Evolutionary conservation across 2,329 filamentous ascomycete genomes (phyloP).

Genomic region (Leptographium radiaticola): DNA sequence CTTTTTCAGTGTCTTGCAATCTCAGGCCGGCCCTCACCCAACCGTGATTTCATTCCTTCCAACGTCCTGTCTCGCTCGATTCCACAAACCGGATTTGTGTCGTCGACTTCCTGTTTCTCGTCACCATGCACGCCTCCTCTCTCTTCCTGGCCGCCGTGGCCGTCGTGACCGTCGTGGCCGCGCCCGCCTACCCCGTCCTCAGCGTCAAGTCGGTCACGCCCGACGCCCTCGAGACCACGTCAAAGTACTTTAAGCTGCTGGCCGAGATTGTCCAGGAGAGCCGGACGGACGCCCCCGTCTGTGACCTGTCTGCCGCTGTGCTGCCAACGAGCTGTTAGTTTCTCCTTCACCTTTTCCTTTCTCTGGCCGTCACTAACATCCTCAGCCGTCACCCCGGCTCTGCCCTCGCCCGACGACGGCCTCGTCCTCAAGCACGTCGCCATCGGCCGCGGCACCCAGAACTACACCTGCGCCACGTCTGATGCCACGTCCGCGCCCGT

Average conservation of each 20-base stretch:
- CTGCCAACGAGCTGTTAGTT: slow-evolving; percentile 31
- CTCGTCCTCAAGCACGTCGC: slow-evolving; percentile 63
- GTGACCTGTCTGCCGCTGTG: slow-evolving; percentile 39
- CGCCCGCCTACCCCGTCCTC: slow-evolving; percentile 32
- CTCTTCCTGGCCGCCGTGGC: slow-evolving; percentile 31
- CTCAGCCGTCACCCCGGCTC: slow-evolving; percentile 8
- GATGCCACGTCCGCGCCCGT: slow-evolving; percentile 49
- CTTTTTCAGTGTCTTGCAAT: background rate
- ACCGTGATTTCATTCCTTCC: background rate
- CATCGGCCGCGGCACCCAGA: slow-evolving; percentile 79
- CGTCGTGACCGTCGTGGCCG: slow-evolving; percentile 29
- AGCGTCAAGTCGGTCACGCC: slow-evolving; percentile 26
- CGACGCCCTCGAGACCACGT: slow-evolving; percentile 32
- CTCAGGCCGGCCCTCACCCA: background rate
- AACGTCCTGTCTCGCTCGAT: background rate
- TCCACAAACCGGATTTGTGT: background rate
- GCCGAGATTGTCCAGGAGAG: slow-evolving; percentile 39
- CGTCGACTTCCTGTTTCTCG: slow-evolving; percentile 1
- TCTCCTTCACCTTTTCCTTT: slow-evolving; percentile 29
- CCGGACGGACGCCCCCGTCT: slow-evolving; percentile 30
- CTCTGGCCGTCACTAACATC: background rate
- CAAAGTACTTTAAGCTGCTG: slow-evolving; percentile 48
- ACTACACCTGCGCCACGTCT: slow-evolving; percentile 69
- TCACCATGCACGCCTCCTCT: slow-evolving; percentile 36
- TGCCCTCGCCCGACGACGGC: slow-evolving; percentile 43